Conservation (phyloP, 306 rosid species). For the Benincasa hispida region DNA sequence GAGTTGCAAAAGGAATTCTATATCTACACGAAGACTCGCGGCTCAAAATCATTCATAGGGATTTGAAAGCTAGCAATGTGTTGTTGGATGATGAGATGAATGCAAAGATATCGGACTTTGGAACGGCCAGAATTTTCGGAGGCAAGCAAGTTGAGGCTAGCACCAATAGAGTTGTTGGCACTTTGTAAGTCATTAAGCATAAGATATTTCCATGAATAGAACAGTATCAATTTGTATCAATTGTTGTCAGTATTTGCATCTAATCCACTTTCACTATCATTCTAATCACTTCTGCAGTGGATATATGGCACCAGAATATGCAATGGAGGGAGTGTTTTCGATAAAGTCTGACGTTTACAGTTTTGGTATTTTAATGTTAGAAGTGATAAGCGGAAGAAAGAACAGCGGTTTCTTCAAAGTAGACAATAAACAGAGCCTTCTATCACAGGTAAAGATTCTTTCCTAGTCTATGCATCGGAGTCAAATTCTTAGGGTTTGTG, state of each 20-base stretch:
- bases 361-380: conserved; percentile 35
- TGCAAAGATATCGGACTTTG: conserved; percentile 42
- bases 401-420: conserved; percentile 23
- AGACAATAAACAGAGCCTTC: conserved; percentile 24
- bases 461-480: neutral
- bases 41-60: conserved; percentile 41
- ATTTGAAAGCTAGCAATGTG: conserved; percentile 38
- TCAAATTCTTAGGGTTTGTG: neutral
- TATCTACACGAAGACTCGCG: conserved; percentile 47
- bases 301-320: conserved; percentile 40
- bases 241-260: neutral
- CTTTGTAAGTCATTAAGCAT: conserved; percentile 26
- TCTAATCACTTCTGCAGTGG: conserved; percentile 16
- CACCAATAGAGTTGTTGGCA: conserved; percentile 35
- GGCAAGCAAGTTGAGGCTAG: conserved; percentile 35
- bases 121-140: conserved; percentile 28
- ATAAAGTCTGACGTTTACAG: conserved; percentile 35
- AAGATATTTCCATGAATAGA: neutral
- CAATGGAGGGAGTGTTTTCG: conserved; percentile 23
- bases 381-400: conserved; percentile 39
- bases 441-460: conserved; percentile 26
- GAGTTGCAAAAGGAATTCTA: conserved; percentile 32
- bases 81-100: conserved; percentile 29
- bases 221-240: neutral
- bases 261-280: neutral